phyloP scores from a whole-genome alignment of 495 filamentous ascomycete genomes.

The Xylaria castorea region DNA sequence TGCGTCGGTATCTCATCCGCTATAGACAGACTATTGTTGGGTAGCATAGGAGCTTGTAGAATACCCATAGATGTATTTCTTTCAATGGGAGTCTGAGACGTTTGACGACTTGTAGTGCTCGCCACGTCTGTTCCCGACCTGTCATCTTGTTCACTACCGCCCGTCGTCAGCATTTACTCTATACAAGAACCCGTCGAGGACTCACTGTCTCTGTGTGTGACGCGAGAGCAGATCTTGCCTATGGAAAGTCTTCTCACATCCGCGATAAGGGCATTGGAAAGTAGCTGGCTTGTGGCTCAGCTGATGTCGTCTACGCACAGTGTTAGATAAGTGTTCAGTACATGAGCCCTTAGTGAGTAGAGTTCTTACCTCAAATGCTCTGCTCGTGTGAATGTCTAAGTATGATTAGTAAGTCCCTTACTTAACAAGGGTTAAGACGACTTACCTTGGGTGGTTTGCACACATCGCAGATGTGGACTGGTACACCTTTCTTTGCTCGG shows the following conservation, averaged over 20 bases:
- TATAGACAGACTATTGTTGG: conserved; percentile 16
- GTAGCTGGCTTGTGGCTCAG: conserved; percentile 80
- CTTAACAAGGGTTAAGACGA: conserved; percentile 21
- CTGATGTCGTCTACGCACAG: conserved; percentile 74
- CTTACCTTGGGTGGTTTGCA: conserved; percentile 68
- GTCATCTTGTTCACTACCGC: conserved; percentile 50
- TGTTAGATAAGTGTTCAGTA: conserved; percentile 13
- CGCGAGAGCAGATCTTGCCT: conserved; percentile 78
- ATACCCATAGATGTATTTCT: conserved; percentile 28
- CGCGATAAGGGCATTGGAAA: conserved; percentile 67
- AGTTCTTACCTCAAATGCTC: conserved; percentile 76
- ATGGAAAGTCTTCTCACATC: conserved; percentile 70
- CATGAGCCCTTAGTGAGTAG: neutral
- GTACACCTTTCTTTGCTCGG: conserved; percentile 83
- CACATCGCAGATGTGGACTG: conserved; percentile 74
- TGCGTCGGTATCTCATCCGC: conserved; percentile 29
- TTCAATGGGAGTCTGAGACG: conserved; percentile 28
- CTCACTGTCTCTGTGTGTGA: conserved; percentile 86
- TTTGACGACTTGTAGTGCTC: conserved; percentile 28
- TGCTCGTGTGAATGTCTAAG: conserved; percentile 79
- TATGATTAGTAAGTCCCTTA: conserved; percentile 15
- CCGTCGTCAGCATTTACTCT: neutral
- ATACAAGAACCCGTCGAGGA: conserved; percentile 4
- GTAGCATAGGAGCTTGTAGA: conserved; percentile 14
- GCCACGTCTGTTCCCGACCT: conserved; percentile 38